Conservation (phyloP, 306 rosid genomes). For the Chamaecrista fasciculata region DNA sequence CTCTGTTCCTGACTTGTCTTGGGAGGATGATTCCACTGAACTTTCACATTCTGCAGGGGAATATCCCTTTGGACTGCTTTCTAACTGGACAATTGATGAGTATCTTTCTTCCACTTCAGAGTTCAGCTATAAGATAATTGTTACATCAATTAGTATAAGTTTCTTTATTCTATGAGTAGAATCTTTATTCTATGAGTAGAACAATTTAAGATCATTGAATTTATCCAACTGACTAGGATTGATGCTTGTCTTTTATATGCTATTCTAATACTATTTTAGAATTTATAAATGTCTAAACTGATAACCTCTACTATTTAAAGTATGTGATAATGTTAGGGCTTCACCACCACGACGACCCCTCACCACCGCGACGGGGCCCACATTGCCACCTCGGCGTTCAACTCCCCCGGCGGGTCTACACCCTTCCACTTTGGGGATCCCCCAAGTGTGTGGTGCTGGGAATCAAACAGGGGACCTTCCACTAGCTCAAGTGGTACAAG, state of each 20-base stretch:
- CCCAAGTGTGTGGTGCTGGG: too few relatives aligned
- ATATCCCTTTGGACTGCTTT: constrained; percentile 9
- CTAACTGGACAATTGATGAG: constrained; percentile 6
- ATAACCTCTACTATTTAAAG: neutral
- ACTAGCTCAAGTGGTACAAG: too few relatives aligned
- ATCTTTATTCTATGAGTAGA: neutral
- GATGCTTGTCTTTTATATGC: neutral
- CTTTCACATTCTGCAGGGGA: constrained; percentile 7
- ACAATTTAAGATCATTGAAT: neutral
- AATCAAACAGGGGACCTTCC: too few relatives aligned
- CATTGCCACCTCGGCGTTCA: too few relatives aligned
- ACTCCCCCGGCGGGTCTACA: too few relatives aligned
- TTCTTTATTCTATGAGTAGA: neutral
- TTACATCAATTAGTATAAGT: neutral
- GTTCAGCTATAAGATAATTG: constrained; percentile 28
- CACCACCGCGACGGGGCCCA: too few relatives aligned
- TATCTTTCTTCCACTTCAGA: constrained; percentile 22
- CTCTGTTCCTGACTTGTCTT: constrained; percentile 6
- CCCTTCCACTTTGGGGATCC: too few relatives aligned
- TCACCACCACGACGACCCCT: too few relatives aligned
- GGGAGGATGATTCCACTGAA: constrained; percentile 19
- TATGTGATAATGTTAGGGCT: neutral
- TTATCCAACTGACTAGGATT: neutral
- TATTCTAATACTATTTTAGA: neutral
- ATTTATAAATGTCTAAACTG: neutral